These are phyloP conservation scores for Claviceps fusiformis DNA, from an alignment of 2,329 filamentous ascomycete genomes.

Conservation along the genomic window DNA sequence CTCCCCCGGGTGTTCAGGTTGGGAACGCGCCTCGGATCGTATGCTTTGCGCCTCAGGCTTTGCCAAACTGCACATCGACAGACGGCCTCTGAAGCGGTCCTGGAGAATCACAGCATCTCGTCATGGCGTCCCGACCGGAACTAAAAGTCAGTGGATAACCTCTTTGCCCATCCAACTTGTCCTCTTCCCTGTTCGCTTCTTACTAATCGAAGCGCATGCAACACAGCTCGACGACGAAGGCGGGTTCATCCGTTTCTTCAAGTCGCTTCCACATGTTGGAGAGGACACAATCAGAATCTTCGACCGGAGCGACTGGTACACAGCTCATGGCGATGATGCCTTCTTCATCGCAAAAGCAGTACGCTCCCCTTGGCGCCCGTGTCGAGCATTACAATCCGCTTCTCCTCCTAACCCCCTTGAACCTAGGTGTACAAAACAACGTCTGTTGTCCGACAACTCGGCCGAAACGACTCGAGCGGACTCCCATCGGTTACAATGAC, in stretches of 20 bases:
- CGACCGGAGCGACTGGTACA: constrained; percentile 90
- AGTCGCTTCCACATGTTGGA: constrained; percentile 59
- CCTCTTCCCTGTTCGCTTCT: background rate
- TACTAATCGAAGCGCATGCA: background rate
- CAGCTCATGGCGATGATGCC: constrained; percentile 78
- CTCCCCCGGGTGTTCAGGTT: constrained; percentile 3
- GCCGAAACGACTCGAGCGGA: constrained; percentile 68
- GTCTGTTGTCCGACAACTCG: constrained; percentile 82
- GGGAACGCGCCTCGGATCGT: constrained; percentile 4
- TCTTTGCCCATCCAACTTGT: background rate
- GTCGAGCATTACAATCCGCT: background rate
- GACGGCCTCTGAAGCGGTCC: background rate
- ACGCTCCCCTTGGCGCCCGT: constrained; percentile 13
- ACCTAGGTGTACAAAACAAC: constrained; percentile 87
- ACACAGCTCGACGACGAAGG: constrained; percentile 82
- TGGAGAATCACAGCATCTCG: constrained; percentile 11
- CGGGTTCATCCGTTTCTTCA: constrained; percentile 94
- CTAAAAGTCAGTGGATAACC: constrained; percentile 39
- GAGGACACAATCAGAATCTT: constrained; percentile 78
- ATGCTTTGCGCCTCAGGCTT: background rate
- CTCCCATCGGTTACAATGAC: constrained; percentile 93
- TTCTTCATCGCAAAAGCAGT: constrained; percentile 69
- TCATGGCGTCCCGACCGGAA: constrained; percentile 59
- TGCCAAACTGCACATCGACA: background rate
- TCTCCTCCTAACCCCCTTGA: background rate